Conservation (phyloP, 768 basidiomycete species). For the Leccinellum luteum region DNA sequence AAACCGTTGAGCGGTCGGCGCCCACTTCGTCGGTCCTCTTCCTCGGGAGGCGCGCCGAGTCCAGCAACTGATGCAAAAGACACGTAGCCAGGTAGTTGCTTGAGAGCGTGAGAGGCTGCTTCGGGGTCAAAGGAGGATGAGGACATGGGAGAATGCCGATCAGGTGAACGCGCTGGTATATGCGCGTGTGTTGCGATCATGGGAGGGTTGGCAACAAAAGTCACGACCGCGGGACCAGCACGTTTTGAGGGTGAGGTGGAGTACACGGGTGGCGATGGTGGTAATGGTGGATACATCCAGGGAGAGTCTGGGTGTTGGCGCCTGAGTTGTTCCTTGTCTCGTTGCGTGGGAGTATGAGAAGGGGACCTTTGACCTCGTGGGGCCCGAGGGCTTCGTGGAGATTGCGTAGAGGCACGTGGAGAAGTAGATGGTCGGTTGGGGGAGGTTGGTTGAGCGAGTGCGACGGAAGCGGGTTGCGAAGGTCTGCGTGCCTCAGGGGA, state of each 20-base stretch:
- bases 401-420: constrained; percentile 6
- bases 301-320: constrained; percentile 21
- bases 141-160: constrained; percentile 11
- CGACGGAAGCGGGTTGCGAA: constrained; percentile 14
- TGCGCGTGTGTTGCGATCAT: constrained; percentile 11
- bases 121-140: constrained; percentile 59
- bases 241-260: constrained; percentile 31
- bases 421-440: constrained; percentile 4
- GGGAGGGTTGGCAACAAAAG: constrained; percentile 21
- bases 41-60: constrained; percentile 56
- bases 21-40: constrained; percentile 34
- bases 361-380: constrained; percentile 13
- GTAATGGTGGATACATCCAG: constrained; percentile 28
- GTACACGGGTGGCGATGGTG: constrained; percentile 29
- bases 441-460: constrained; percentile 2
- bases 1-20: constrained; percentile 19
- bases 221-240: constrained; percentile 20
- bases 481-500: constrained; percentile 8
- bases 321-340: constrained; percentile 12
- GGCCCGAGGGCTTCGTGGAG: constrained; percentile 19
- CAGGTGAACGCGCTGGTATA: constrained; percentile 8
- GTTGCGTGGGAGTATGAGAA: constrained; percentile 21
- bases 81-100: constrained; percentile 59
- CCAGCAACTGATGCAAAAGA: constrained; percentile 68
- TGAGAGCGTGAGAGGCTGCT: constrained; percentile 56